These are phyloP conservation scores for Zygnema circumcarinatum DNA, from an alignment of 139 green algal species.

Conservation along the genomic window DNA sequence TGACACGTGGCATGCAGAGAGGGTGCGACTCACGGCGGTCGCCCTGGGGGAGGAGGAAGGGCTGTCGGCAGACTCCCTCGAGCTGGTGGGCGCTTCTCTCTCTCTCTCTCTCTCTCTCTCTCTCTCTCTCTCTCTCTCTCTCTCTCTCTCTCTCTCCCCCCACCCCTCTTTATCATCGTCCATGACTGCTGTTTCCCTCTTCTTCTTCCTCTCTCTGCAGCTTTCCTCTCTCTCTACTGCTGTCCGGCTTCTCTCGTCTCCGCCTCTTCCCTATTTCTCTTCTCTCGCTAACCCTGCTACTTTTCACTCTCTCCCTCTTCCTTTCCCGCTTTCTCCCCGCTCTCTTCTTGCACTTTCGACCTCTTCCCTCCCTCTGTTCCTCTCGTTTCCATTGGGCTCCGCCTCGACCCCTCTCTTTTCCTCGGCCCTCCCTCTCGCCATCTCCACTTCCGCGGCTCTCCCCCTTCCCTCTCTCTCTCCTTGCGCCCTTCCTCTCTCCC, in stretches of 20 bases:
- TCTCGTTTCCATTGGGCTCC: not conserved
- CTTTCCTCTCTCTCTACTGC: not conserved
- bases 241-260: no score
- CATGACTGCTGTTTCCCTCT: no score
- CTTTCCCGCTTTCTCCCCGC: not conserved
- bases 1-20: conserved; percentile 59
- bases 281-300: not conserved
- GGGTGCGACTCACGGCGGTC: conserved; percentile 56
- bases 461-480: not conserved
- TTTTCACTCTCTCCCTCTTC: not conserved
- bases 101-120: not conserved
- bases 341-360: no score
- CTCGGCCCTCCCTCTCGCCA: no score
- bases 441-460: not conserved
- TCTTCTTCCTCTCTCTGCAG: not conserved
- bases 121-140: not conserved
- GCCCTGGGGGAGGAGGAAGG: conserved; percentile 47
- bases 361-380: not conserved
- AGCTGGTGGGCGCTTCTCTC: not conserved
- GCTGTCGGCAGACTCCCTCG: conserved; percentile 2
- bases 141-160: not conserved
- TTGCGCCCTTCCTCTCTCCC: not conserved
- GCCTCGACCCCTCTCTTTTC: not conserved
- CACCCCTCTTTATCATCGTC: no score
- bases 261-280: not conserved